Percentiles rank a stretch among this genome's conserved stretches.
Evolutionary conservation across 495 filamentous ascomycete species (phyloP).

Genomic region (Neurospora sp.): DNA sequence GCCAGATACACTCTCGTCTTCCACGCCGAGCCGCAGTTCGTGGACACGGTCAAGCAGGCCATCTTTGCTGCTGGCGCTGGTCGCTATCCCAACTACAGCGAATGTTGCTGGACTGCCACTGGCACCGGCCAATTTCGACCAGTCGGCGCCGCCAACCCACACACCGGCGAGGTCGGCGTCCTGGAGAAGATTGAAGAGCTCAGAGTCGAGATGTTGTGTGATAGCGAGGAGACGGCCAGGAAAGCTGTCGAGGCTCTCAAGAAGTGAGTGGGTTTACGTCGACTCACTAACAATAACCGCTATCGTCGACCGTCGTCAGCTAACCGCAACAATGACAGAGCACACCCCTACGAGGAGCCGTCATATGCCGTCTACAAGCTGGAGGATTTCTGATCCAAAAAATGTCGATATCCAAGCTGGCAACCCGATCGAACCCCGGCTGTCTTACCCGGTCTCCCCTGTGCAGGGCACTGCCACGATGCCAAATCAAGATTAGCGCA

Average conservation of each 20-base stretch:
- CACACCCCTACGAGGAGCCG: conserved; percentile 72
- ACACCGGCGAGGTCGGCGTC: conserved; percentile 42
- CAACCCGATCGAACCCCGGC: neutral
- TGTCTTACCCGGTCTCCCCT: neutral
- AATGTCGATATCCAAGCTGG: neutral
- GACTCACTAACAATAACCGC: neutral
- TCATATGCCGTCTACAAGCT: conserved; percentile 66
- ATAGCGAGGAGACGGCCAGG: conserved; percentile 30
- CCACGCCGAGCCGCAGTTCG: conserved; percentile 39
- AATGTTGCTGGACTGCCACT: conserved; percentile 45
- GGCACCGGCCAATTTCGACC: conserved; percentile 50
- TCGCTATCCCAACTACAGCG: conserved; percentile 51
- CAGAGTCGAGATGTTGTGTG: conserved; percentile 44
- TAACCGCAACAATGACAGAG: conserved; percentile 24
- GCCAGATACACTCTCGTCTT: conserved; percentile 41
- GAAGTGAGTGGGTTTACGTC: conserved; percentile 31
- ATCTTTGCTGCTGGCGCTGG: conserved; percentile 58
- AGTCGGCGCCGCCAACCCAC: conserved; percentile 43
- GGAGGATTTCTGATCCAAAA: conserved; percentile 49
- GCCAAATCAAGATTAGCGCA: neutral
- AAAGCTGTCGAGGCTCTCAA: conserved; percentile 50
- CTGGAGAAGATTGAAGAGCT: conserved; percentile 43
- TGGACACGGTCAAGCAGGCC: conserved; percentile 45
- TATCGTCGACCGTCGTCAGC: neutral
- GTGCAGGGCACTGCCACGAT: neutral